phyloP scores from a whole-genome alignment of 805 yeast genomes.

The Zygotorulaspora chibaensis region DNA sequence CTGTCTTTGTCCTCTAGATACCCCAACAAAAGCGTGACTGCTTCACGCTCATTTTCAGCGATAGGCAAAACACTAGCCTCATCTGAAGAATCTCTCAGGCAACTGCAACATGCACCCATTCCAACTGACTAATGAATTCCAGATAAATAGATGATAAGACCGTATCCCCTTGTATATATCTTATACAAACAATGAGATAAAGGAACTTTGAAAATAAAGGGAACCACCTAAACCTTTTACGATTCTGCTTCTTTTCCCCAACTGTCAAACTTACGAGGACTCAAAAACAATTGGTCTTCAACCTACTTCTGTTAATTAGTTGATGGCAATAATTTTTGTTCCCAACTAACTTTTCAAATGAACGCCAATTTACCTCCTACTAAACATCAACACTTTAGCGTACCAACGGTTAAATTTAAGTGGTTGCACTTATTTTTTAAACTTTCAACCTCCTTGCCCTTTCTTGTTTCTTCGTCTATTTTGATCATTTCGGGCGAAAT shows the following conservation, averaged over 20 bases:
- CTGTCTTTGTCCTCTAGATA: conserved; percentile 71
- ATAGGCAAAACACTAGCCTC: conserved; percentile 63
- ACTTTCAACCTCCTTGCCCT: conserved; percentile 1
- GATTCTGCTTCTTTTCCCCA: no score
- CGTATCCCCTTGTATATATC: no score
- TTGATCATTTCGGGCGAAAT: conserved; percentile 1
- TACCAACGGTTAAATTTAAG: not conserved
- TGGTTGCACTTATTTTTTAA: conserved; percentile 2
- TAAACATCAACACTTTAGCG: not conserved
- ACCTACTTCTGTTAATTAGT: no score
- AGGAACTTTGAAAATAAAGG: no score
- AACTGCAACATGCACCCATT: conserved; percentile 55
- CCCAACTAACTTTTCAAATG: not conserved
- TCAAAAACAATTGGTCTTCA: no score
- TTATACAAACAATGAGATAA: no score
- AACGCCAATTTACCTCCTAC: not conserved
- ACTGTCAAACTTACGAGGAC: no score
- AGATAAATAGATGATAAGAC: no score
- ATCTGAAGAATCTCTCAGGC: conserved; percentile 35
- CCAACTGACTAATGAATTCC: not conserved
- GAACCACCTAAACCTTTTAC: no score
- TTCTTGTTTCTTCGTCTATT: conserved; percentile 2
- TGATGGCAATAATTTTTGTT: no score
- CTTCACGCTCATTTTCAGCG: conserved; percentile 95
- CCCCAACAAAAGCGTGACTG: conserved; percentile 83